Conservation (phyloP, 768 basidiomycete species). For the Leccinellum rugosiceps region DNA sequence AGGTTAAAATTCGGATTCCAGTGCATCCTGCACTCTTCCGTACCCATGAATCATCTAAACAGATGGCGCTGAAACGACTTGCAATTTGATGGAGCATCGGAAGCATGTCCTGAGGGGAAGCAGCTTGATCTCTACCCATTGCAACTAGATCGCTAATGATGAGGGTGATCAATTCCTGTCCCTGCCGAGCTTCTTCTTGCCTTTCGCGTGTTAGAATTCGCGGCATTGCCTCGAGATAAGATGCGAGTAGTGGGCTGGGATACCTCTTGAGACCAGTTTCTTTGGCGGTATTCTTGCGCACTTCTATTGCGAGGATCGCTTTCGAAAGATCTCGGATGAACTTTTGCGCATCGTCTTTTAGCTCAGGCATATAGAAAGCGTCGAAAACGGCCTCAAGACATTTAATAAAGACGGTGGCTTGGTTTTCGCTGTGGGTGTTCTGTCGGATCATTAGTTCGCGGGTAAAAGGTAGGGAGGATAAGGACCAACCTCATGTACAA, state of each 20-base stretch:
- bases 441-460: slow-evolving; percentile 30
- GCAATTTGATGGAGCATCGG: slow-evolving; percentile 78
- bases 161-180: slow-evolving; percentile 55
- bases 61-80: slow-evolving; percentile 78
- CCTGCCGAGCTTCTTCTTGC: slow-evolving; percentile 54
- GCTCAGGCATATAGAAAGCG: slow-evolving; percentile 64
- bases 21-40: slow-evolving; percentile 86
- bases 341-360: slow-evolving; percentile 63
- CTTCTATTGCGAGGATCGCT: slow-evolving; percentile 72
- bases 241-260: slow-evolving; percentile 57
- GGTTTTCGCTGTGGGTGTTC: slow-evolving; percentile 71
- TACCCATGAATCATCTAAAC: slow-evolving; percentile 88
- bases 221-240: slow-evolving; percentile 79
- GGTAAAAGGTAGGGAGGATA: background rate
- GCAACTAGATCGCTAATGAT: slow-evolving; percentile 67
- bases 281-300: slow-evolving; percentile 55
- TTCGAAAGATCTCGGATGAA: slow-evolving; percentile 69
- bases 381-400: slow-evolving; percentile 78
- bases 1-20: slow-evolving; percentile 79
- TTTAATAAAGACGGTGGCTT: slow-evolving; percentile 67
- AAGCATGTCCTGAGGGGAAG: slow-evolving; percentile 52
- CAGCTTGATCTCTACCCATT: slow-evolving; percentile 46
- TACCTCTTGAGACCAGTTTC: slow-evolving; percentile 51
- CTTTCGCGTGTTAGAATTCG: slow-evolving; percentile 70
- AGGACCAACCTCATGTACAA: slow-evolving; percentile 69